phyloP scores from a whole-genome alignment of 345 rosid species.

The Salix exigua region DNA sequence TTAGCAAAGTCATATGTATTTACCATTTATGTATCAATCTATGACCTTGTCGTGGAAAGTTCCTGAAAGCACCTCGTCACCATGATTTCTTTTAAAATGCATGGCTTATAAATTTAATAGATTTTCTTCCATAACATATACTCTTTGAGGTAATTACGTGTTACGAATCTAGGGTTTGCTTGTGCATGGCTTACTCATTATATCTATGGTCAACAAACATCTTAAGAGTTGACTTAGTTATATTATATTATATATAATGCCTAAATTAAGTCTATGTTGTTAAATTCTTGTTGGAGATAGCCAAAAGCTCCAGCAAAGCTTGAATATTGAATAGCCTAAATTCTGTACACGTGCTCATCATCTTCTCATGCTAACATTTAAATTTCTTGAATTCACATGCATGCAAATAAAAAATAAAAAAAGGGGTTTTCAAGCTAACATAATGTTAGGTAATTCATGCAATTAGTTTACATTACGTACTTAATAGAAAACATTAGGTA shows the following conservation, averaged over 20 bases:
- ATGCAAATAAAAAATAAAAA: not conserved
- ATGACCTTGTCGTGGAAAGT: no score
- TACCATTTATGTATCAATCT: no score
- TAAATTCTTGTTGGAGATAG: slow-evolving; percentile 42
- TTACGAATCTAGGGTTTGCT: slow-evolving; percentile 32
- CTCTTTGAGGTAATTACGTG: slow-evolving; percentile 32
- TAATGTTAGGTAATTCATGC: not conserved
- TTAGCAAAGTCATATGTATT: no score
- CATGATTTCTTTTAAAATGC: not conserved
- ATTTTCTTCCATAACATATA: slow-evolving; percentile 9
- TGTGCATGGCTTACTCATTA: slow-evolving; percentile 32
- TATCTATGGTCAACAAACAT: not conserved
- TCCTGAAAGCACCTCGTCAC: not conserved
- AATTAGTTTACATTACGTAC: not conserved
- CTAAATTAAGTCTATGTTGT: slow-evolving; percentile 13
- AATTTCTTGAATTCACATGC: not conserved
- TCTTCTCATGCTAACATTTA: not conserved
- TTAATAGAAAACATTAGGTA: not conserved
- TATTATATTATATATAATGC: not conserved
- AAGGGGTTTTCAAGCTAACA: no score
- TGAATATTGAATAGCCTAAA: slow-evolving; percentile 22
- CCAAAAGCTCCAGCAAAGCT: slow-evolving; percentile 46
- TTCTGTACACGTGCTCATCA: not conserved
- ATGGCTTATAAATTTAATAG: slow-evolving; percentile 1
- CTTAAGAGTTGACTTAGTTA: slow-evolving; percentile 33